Percentiles rank a stretch among this genome's conserved stretches.
Conservation (phyloP, 2,329 filamentous ascomycete genomes). For the Lachnellula suecica region DNA sequence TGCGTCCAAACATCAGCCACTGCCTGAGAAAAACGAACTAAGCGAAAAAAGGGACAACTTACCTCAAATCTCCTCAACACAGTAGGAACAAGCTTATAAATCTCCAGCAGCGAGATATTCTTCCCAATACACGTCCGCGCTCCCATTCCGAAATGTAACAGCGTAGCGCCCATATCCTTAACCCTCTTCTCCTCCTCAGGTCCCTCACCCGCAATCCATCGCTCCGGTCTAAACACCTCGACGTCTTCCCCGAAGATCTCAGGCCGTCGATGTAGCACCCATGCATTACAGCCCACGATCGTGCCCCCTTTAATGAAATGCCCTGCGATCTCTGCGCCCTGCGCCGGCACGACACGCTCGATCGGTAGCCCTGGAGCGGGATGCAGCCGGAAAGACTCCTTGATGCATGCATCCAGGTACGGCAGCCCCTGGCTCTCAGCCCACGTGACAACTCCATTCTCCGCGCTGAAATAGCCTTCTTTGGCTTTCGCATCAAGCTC, state of each 20-base stretch:
- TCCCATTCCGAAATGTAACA: conserved; percentile 74
- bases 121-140: conserved; percentile 69
- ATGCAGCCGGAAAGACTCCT: conserved; percentile 76
- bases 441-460: conserved; percentile 67
- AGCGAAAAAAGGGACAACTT: conserved; percentile 19
- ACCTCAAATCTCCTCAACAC: conserved; percentile 65
- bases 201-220: conserved; percentile 55
- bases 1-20: conserved; percentile 29
- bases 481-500: conserved; percentile 63
- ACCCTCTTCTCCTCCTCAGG: conserved; percentile 51
- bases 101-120: conserved; percentile 62
- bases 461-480: conserved; percentile 49
- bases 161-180: conserved; percentile 66
- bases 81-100: conserved; percentile 61
- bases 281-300: conserved; percentile 72
- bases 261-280: conserved; percentile 68
- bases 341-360: conserved; percentile 68
- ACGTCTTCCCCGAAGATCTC: conserved; percentile 69
- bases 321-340: conserved; percentile 63
- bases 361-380: conserved; percentile 72
- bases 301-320: conserved; percentile 65
- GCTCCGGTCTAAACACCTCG: conserved; percentile 65
- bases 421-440: conserved; percentile 66
- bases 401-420: conserved; percentile 76
- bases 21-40: neutral